Evolutionary conservation across 23 red algal species (phyloP), one percentile per base, ranked within the genome.

Genomic region (Chondrus crispus): DNA sequence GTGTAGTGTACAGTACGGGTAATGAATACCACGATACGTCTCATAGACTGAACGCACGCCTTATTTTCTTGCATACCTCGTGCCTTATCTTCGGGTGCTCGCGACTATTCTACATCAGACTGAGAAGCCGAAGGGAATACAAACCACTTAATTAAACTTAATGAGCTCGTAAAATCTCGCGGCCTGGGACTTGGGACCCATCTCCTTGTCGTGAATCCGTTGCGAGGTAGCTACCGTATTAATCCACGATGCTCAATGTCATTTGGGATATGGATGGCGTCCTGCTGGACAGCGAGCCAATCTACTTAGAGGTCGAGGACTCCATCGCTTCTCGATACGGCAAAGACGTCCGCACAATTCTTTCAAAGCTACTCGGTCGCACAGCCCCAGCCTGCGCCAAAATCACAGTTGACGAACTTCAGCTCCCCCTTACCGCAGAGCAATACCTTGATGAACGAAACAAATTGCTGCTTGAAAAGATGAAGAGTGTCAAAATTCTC

Each of bases 251-350:
- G 74, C 45, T 46, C 9, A 94, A 87, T 46, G 96, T 98, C 16
- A 85, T 98, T 41, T 98, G 94, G 74, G 96, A 98, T 52, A 98
- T 98, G 96, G 96, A 98, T 77, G 96, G 96, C 44, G 90, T 93
- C 41, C 86, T 98, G 10, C 88, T 94, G 38, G 96, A 98, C 82
- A 95, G 74, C 36, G 96, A 98, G 82, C 80, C 85, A 22, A 81
- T 98, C 52, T 95, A 94, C 88, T 57, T 85, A 11, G 36, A 50
- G 36, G 92, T 94, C 45, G 92, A 94, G 73, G 33, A 72, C 5
- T 16, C 24, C 49, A 79, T 94, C 62, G 75, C 70, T 37, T 82
- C 82, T 4, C 92, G 83, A 18, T 87, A 71, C 44, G 82, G 81
- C 77, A 95, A 95, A 70, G 40, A 87, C 38, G 82, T 94, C 60